These are phyloP conservation scores for Kalanchoe fedtschenkoi DNA, from an alignment of 164 flowering plant genomes.

Conservation along the genomic window DNA sequence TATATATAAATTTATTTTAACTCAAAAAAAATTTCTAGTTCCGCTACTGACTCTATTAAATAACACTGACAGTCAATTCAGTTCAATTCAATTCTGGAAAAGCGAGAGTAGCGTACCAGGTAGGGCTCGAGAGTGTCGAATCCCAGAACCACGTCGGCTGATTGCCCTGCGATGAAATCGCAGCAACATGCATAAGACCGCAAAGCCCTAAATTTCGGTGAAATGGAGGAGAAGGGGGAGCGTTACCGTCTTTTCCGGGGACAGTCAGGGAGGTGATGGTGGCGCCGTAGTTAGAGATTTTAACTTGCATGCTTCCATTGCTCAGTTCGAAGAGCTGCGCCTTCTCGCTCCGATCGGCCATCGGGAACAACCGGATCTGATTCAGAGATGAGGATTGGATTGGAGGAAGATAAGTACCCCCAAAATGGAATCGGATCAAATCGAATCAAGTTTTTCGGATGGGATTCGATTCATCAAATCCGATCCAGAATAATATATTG, in stretches of 20 bases:
- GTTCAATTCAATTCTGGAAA: neutral
- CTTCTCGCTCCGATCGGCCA: slow-evolving; percentile 7
- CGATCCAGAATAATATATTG: too few species aligned
- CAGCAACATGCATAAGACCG: neutral
- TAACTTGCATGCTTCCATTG: slow-evolving; percentile 74
- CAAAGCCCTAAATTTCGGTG: neutral
- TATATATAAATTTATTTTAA: too few species aligned
- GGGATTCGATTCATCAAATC: too few species aligned
- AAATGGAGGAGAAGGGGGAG: neutral
- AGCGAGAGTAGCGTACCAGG: slow-evolving; percentile 16
- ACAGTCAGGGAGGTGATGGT: slow-evolving; percentile 69
- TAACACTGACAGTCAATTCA: too few species aligned
- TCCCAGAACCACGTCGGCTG: slow-evolving; percentile 40
- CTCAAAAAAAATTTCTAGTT: too few species aligned
- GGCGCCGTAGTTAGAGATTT: slow-evolving; percentile 67
- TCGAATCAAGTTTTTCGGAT: too few species aligned
- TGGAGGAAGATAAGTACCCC: neutral
- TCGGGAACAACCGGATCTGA: neutral
- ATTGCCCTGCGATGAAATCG: slow-evolving; percentile 18
- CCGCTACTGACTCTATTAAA: too few species aligned
- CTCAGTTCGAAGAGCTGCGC: slow-evolving; percentile 64
- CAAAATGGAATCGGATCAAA: too few species aligned
- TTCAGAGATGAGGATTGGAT: neutral
- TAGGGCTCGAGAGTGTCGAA: slow-evolving; percentile 37
- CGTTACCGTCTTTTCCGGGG: slow-evolving; percentile 63